Evolutionary conservation across 2,329 filamentous ascomycete genomes (phyloP), one percentile per base, ranked within the genome.

Genomic region (Cadophora malorum): DNA sequence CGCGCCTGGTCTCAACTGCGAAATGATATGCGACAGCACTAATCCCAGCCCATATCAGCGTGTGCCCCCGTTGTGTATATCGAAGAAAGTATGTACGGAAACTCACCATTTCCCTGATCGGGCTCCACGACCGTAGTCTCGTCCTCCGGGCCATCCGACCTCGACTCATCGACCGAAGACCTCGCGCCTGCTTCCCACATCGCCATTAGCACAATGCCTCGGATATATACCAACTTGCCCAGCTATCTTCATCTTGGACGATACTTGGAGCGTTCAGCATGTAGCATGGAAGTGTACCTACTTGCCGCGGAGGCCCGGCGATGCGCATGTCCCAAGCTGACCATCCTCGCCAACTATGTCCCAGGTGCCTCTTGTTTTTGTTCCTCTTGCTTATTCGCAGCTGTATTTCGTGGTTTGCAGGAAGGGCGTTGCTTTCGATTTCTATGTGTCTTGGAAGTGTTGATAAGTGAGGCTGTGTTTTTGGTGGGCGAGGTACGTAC

Each of bases 11-110:
- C 96, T 91, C 71, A 99, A 86, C 82, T 99, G 96, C 63, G 94
- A 97, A 78, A 99, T 98, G 81, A 99, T 97, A 81, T 98, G 95
- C 68, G 90, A 92, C 74, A 99, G 91, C 77, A 99, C 96, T 97
- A 55, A 53, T 65, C 53, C 33, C n/a, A 59, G 72, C 63, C 65
- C 74, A 67, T 33, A 56, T 61, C 25, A 59, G 35, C 55, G 25
- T 35, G n/a, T 52, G 8, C 14, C 31, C 52, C n/a, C 10, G 1
- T 2, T 21, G 33, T 31, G 38, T 28, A 33, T 21, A 35, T 35
- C 21, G 38, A 41, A 50, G 41, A 49, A 45, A n/a, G 19, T 35
- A n/a, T 21, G 23, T 21, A 49, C 6, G 14, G 41, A 14, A 45
- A 80, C 90, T 79, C 82, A 97, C 93, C 91, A 86, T 95, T 97